These are phyloP conservation scores for Actinidia arguta DNA, from an alignment of 179 eudicot species.

Conservation along the genomic window DNA sequence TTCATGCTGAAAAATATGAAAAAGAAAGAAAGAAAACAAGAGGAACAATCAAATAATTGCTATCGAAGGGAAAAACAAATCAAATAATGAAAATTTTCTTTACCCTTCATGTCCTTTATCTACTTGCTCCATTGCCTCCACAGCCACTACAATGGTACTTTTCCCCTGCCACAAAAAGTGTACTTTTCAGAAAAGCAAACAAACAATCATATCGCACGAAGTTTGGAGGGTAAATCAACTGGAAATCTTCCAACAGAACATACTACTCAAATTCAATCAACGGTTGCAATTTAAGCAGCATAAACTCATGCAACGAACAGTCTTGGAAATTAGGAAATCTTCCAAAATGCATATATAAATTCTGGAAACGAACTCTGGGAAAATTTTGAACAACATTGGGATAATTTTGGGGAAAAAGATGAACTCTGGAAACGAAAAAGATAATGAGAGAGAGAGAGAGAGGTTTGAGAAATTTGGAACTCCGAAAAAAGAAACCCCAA, in stretches of 20 bases:
- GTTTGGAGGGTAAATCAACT: too few species aligned
- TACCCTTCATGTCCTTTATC: slow-evolving; percentile 48
- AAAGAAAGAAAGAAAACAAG: background rate
- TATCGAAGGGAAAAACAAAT: background rate
- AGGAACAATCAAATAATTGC: slow-evolving; percentile 1
- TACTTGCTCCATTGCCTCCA: slow-evolving; percentile 56
- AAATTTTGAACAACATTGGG: too few species aligned
- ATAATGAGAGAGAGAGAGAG: too few species aligned
- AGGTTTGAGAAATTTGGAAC: too few species aligned
- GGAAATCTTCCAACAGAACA: background rate
- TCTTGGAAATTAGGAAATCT: too few species aligned
- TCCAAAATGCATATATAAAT: too few species aligned
- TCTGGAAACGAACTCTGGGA: too few species aligned
- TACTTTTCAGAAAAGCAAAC: background rate
- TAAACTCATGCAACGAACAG: too few species aligned
- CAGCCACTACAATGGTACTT: slow-evolving; percentile 72
- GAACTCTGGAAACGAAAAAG: too few species aligned
- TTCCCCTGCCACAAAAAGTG: slow-evolving; percentile 29
- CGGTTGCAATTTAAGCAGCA: slow-evolving; percentile 7
- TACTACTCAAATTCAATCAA: slow-evolving; percentile 3
- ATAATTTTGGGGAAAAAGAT: too few species aligned
- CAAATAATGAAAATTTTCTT: background rate
- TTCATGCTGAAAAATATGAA: slow-evolving; percentile 52
- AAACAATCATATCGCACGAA: background rate
- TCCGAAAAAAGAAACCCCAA: too few species aligned